phyloP scores from a whole-genome alignment of 2,329 filamentous ascomycete species.

The Epichloe elymi region DNA sequence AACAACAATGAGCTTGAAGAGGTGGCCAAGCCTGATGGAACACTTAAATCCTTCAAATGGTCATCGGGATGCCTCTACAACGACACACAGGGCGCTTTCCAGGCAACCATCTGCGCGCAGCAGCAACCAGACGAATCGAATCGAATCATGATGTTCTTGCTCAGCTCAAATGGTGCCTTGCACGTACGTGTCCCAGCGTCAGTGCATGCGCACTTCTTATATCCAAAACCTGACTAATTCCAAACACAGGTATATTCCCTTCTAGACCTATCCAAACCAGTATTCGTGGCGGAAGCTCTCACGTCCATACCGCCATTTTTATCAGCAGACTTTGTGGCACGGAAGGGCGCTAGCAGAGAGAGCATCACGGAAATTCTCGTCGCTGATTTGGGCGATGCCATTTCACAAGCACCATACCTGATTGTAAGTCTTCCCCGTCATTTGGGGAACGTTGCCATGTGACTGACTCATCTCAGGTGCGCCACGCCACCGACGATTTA shows the following conservation, averaged over 20 bases:
- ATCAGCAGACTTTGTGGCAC: conserved; percentile 53
- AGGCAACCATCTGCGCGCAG: conserved; percentile 26
- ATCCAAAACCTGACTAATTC: not conserved
- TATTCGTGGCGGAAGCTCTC: conserved; percentile 65
- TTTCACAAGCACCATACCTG: conserved; percentile 60
- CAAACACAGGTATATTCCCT: conserved; percentile 56
- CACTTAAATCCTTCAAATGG: conserved; percentile 56
- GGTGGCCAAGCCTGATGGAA: conserved; percentile 48
- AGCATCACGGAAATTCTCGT: conserved; percentile 67
- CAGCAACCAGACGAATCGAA: conserved; percentile 26
- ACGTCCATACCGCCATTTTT: conserved; percentile 66
- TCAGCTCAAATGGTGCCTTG: conserved; percentile 62
- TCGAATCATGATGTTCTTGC: conserved; percentile 59
- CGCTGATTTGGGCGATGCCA: conserved; percentile 69
- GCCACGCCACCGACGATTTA: conserved; percentile 69
- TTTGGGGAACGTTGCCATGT: too few species aligned
- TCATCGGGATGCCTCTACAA: conserved; percentile 70
- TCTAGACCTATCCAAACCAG: conserved; percentile 54
- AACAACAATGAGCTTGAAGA: conserved; percentile 72
- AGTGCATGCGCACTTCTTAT: not conserved
- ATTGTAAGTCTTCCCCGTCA: conserved; percentile 44
- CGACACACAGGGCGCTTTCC: conserved; percentile 47
- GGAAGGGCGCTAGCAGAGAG: conserved; percentile 60
- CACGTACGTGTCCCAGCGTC: conserved; percentile 40
- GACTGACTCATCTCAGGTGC: conserved; percentile 31